Evolutionary conservation across 2,329 filamentous ascomycete species (phyloP).

Genomic region (Aspergillus sp.): DNA sequence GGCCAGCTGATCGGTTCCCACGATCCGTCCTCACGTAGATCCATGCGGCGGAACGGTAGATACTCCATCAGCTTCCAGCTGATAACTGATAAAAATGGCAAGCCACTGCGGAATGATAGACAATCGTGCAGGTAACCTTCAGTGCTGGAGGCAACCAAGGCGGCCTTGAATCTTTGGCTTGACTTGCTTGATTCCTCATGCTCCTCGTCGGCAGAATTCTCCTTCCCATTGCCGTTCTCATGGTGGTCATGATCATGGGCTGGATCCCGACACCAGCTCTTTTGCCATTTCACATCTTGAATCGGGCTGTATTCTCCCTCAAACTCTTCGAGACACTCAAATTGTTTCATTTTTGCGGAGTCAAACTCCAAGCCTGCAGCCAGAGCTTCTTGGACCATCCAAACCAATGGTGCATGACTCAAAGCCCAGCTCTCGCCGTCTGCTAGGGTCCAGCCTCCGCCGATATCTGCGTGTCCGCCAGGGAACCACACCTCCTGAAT

Average conservation of each 20-base stretch:
- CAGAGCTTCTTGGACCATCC: constrained; percentile 65
- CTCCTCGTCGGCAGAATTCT: constrained; percentile 10
- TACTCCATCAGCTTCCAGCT: constrained; percentile 80
- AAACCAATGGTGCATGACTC: constrained; percentile 51
- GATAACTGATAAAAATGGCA: constrained; percentile 56
- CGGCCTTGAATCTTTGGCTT: constrained; percentile 53
- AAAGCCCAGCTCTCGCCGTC: constrained; percentile 8
- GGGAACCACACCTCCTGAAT: constrained; percentile 76
- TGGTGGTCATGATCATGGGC: constrained; percentile 13
- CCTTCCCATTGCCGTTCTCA: constrained; percentile 8
- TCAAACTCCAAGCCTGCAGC: constrained; percentile 69
- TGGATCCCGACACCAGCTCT: constrained; percentile 16
- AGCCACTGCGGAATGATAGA: constrained; percentile 62
- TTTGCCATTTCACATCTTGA: constrained; percentile 20
- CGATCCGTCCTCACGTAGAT: constrained; percentile 67
- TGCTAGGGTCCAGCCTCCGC: constrained; percentile 69
- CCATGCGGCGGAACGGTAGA: constrained; percentile 78
- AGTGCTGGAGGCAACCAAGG: constrained; percentile 58
- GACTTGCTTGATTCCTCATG: constrained; percentile 28
- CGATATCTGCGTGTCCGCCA: constrained; percentile 75
- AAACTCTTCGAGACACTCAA: constrained; percentile 60
- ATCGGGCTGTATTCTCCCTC: constrained; percentile 38
- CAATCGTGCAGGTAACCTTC: constrained; percentile 67
- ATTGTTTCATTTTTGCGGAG: constrained; percentile 43
- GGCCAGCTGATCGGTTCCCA: constrained; percentile 84